phyloP scores from a whole-genome alignment of 2,329 filamentous ascomycete genomes.

The Fusarium xylarioides region DNA sequence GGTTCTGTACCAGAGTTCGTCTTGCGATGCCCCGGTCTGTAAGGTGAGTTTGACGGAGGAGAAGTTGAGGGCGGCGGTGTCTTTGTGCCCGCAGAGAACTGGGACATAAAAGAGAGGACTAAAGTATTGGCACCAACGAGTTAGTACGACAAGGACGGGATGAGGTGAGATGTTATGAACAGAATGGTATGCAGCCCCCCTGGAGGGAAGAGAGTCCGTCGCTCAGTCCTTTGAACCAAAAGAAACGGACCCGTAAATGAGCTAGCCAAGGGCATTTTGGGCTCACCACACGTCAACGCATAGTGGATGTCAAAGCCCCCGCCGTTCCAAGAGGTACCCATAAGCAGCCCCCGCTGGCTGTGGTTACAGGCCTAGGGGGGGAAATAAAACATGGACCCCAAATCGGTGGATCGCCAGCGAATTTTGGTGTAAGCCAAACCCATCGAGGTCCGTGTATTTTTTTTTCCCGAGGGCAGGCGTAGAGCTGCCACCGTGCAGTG shows the following conservation, averaged over 20 bases:
- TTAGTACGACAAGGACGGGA: conserved; percentile 38
- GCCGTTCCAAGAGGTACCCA: conserved; percentile 19
- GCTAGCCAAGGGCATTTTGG: conserved; percentile 29
- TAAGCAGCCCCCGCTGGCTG: conserved; percentile 24
- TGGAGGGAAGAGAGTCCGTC: conserved; percentile 7
- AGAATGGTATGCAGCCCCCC: conserved; percentile 32
- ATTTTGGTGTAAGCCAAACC: no score
- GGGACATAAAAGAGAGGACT: conserved; percentile 92
- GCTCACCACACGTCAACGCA: conserved; percentile 15
- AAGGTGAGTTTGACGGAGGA: conserved; percentile 50
- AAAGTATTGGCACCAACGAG: conserved; percentile 34
- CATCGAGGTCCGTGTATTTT: no score
- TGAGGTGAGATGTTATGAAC: conserved; percentile 41
- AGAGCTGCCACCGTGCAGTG: conserved; percentile 5
- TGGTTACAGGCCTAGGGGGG: no score
- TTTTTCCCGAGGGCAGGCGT: no score
- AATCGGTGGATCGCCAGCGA: no score
- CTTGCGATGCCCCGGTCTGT: conserved; percentile 45
- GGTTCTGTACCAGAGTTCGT: conserved; percentile 44
- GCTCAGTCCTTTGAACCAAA: conserved; percentile 22
- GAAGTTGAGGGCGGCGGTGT: conserved; percentile 57
- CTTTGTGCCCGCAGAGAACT: conserved; percentile 68
- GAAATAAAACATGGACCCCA: no score
- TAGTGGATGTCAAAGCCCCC: conserved; percentile 26
- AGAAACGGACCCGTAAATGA: conserved; percentile 21